Evolutionary conservation across 2,329 filamentous ascomycete genomes (phyloP).

Genomic region (Colletotrichum sublineola): DNA sequence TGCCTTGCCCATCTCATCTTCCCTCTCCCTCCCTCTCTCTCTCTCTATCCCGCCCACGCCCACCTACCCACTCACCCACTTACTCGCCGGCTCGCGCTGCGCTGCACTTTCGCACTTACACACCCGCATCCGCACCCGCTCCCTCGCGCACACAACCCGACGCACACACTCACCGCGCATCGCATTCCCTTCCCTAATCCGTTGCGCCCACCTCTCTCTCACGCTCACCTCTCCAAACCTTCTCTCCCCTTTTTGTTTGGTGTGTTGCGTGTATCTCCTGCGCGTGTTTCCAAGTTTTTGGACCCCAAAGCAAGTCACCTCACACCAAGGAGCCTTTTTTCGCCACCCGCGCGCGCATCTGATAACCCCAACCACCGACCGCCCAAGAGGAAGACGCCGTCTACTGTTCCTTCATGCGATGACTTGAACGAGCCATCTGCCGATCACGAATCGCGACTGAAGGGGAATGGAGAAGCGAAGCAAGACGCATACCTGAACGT

Average conservation of each 20-base stretch:
- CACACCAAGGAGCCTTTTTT: constrained; percentile 15
- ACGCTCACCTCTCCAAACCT: constrained; percentile 2
- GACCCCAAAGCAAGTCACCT: not conserved
- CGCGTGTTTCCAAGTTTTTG: constrained; percentile 30
- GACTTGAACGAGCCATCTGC: constrained; percentile 39
- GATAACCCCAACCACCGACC: constrained; percentile 10
- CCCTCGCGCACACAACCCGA: constrained; percentile 26
- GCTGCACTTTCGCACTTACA: constrained; percentile 35
- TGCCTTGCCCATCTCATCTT: constrained; percentile 28
- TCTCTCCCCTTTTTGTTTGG: constrained; percentile 8
- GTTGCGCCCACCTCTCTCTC: constrained; percentile 32
- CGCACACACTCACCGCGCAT: constrained; percentile 40
- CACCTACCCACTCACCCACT: constrained; percentile 26
- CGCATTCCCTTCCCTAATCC: constrained; percentile 17
- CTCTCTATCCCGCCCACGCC: not conserved
- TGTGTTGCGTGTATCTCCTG: constrained; percentile 20
- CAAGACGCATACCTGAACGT: constrained; percentile 40
- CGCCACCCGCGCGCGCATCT: constrained; percentile 33
- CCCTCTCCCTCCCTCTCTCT: constrained; percentile 8
- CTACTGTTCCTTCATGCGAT: constrained; percentile 25
- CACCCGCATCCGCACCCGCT: constrained; percentile 35
- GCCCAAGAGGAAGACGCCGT: not conserved
- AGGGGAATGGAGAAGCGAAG: constrained; percentile 42
- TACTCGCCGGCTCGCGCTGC: constrained; percentile 26
- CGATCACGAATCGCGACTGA: constrained; percentile 40